Percentiles rank a stretch among this genome's conserved stretches.
phyloP scores from a whole-genome alignment of 371 early-diverging fungal genomes.

The Mortierella sp. region DNA sequence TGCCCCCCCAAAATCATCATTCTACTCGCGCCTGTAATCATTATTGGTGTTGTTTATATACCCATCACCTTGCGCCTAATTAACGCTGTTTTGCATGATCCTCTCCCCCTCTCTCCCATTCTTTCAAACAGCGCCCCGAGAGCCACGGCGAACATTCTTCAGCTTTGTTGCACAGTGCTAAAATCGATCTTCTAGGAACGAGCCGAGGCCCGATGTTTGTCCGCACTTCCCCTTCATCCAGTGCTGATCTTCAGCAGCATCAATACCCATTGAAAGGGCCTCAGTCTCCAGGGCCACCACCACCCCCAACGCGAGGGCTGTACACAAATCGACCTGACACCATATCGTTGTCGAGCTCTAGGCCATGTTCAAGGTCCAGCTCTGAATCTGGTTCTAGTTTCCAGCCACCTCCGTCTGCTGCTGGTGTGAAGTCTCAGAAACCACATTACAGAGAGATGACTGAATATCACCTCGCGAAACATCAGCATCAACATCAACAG shows the following conservation, averaged over 20 bases:
- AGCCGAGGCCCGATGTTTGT: neutral
- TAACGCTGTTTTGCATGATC: neutral
- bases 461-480: neutral
- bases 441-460: neutral
- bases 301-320: conserved; percentile 4
- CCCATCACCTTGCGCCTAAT: neutral
- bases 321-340: neutral
- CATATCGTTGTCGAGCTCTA: conserved; percentile 12
- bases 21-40: neutral
- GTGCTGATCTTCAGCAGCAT: neutral
- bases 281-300: conserved; percentile 5
- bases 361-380: conserved; percentile 24
- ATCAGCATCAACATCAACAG: too few species aligned
- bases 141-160: conserved; percentile 15
- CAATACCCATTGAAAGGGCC: conserved; percentile 10
- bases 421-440: neutral
- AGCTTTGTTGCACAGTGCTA: conserved; percentile 1
- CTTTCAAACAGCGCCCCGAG: conserved; percentile 35
- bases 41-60: neutral
- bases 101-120: neutral
- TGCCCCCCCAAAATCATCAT: neutral
- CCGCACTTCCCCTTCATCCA: neutral
- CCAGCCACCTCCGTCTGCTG: neutral
- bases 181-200: conserved; percentile 7
- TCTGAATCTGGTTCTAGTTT: conserved; percentile 19